Evolutionary conservation across 495 filamentous ascomycete genomes (phyloP), one percentile per base, ranked within the genome.

Genomic region (Penicillium maclennaniae): DNA sequence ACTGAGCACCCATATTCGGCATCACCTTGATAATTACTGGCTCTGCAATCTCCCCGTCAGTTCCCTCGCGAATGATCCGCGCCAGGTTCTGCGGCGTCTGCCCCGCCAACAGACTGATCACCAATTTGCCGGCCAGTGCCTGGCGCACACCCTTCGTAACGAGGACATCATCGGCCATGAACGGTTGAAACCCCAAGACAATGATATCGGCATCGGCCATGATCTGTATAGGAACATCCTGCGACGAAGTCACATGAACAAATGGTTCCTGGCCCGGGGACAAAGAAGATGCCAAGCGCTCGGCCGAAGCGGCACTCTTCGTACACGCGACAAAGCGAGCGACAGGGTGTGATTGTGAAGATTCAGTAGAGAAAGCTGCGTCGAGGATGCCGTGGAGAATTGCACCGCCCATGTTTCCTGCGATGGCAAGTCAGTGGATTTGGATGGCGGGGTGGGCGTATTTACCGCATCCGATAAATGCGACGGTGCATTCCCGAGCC

Each of bases 71-170:
- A 1, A 95, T 68, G n/a, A 78, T 76, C 5, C 66, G 62, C 51
- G 81, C 75, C 26, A 96, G 79, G 55, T 90, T 80, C 14, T 75
- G 43, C 0, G 82, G 80, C 0, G 84, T 79, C 6, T 92, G 84
- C n/a, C 92, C 92, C 1, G 89, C 92, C 39, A 89, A 79, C 49
- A 96, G 89, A 61, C 82, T 87, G 58, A 97, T 87, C 6, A 97
- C 71, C 4, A 96, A 73, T 58, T 96, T 97, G 2, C 87, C 87
- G 9, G 72, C 58, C 0, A 96, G 71, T 5, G 65, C 67, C 6
- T 60, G 57, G 5, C 38, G 12, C 1, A 72, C 56, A 0, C 67
- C 65, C 4, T 45, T n/a, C 6, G 61, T 55, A 15, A 59, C 38
- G 4, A 74, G 58, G 4, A 74, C 61, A 6, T 60, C 65, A 5